Evolutionary conservation across 2,329 filamentous ascomycete species (phyloP), one percentile per base, ranked within the genome.

Genomic region (Verticillium klebahnii): DNA sequence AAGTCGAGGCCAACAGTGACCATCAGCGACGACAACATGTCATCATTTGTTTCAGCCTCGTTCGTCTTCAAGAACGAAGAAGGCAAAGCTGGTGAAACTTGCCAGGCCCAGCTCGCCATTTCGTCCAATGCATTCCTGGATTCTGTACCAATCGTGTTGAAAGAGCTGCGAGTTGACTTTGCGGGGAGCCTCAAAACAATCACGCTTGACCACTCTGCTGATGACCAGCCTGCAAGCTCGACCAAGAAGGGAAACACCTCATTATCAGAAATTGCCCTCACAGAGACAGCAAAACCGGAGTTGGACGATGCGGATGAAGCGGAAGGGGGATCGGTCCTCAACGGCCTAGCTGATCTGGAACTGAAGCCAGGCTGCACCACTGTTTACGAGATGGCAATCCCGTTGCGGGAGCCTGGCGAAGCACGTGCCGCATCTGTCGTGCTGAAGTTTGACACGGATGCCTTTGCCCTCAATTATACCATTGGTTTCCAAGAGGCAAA

Each of bases 351-450:
- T 61, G 81, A 93, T 71, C 75, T 97, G 60, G 86, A 81, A 0
- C 75, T 97, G 54, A 73, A 76, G 12, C 85, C 92, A 15, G 87
- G 87, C 0, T 84, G 90, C 64, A 89, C 82, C 9, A 86, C 85
- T 60, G 85, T 93, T 1, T 89, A 91, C 64, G 86, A 90, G 67
- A 82, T 97, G 68, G 84, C 82, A 9, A 84, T 92, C 62, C 85
- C 89, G 2, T 82, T 97, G 17, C 87, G 92, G 62, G 93, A 97
- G 74, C 86, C 93, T 2, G 93, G 92, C n/a, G 85, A 91, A 61
- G 87, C 89, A 1, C 85, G 82, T 57, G 87, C 91, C 4, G 80
- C 83, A 5, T 86, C 85, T 1, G 84, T 89, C 11, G 84, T 80
- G 1, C 76, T 96, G 32, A 77, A 79, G 1, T 75, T 95, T n/a